phyloP scores from a whole-genome alignment of 2,329 filamentous ascomycete species.

The Alternaria sp. region DNA sequence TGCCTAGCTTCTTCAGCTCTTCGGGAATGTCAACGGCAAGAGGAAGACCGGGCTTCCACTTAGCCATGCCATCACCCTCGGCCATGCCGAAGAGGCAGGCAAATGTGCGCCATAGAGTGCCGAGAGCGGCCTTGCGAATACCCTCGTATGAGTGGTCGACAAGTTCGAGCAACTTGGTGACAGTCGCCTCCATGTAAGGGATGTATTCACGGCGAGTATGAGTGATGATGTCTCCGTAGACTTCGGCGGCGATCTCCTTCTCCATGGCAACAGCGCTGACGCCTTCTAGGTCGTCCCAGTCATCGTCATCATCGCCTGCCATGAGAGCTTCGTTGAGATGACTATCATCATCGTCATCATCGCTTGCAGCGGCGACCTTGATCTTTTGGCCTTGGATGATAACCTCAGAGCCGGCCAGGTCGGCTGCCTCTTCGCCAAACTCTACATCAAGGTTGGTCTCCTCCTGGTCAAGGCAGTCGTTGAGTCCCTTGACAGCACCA shows the following conservation, averaged over 20 bases:
- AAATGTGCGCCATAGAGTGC: conserved; percentile 92
- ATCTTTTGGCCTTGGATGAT: conserved; percentile 84
- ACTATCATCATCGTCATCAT: conserved; percentile 70
- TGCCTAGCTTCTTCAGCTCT: conserved; percentile 83
- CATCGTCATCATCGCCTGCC: conserved; percentile 78
- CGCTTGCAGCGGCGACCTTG: conserved; percentile 71
- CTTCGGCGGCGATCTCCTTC: conserved; percentile 96
- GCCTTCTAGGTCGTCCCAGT: conserved; percentile 83
- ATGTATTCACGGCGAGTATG: conserved; percentile 82
- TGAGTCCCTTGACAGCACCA: conserved; percentile 80
- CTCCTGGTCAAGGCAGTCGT: conserved; percentile 86
- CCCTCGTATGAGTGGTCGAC: conserved; percentile 92
- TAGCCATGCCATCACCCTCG: conserved; percentile 77
- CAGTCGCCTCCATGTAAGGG: conserved; percentile 86
- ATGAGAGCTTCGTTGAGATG: conserved; percentile 63
- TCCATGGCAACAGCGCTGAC: conserved; percentile 91
- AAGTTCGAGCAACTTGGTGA: conserved; percentile 81
- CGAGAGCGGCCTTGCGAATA: conserved; percentile 88
- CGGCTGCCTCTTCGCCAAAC: conserved; percentile 75
- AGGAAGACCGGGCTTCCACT: conserved; percentile 90
- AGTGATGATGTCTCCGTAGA: conserved; percentile 89
- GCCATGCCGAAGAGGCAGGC: conserved; percentile 88
- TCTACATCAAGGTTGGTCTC: conserved; percentile 82
- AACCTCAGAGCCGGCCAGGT: conserved; percentile 78
- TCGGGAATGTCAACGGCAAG: conserved; percentile 79